Percentiles rank a stretch among this genome's conserved stretches.
phyloP scores from a whole-genome alignment of 257 asterid species.

The Haberlea rhodopensis region DNA sequence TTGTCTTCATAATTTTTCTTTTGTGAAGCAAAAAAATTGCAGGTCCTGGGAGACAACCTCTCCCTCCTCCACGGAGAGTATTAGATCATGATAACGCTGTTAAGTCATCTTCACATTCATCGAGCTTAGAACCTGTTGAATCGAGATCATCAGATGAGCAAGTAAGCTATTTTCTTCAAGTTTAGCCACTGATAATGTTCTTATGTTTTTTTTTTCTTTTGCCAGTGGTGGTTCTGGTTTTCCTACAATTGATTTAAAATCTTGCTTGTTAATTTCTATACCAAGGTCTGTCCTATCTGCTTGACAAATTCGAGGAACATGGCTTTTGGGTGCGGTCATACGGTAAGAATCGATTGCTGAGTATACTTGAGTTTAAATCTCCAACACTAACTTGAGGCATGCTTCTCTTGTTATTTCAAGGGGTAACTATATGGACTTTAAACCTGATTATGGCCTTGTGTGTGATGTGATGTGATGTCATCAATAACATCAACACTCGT shows the following conservation, averaged over 20 bases:
- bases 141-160: constrained; percentile 51
- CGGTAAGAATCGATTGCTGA: constrained; percentile 46
- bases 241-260: not conserved
- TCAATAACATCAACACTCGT: not conserved
- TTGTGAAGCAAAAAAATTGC: constrained; percentile 37
- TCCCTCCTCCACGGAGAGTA: constrained; percentile 77
- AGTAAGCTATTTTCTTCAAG: constrained; percentile 19
- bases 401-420: not conserved
- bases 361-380: not conserved
- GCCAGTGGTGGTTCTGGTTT: not conserved
- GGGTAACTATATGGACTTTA: too few relatives aligned
- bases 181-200: not conserved
- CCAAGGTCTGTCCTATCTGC: constrained; percentile 85
- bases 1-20: not conserved
- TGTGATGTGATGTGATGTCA: not conserved
- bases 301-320: constrained; percentile 82
- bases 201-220: not conserved
- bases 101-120: constrained; percentile 34
- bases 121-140: constrained; percentile 44
- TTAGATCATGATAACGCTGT: constrained; percentile 53
- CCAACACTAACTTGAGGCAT: not conserved
- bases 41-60: constrained; percentile 41
- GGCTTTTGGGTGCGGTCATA: constrained; percentile 96
- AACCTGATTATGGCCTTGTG: not conserved
- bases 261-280: not conserved